These are phyloP conservation scores for Xylariaceae sp. DNA, from an alignment of 2,329 filamentous ascomycete genomes.

Conservation along the genomic window DNA sequence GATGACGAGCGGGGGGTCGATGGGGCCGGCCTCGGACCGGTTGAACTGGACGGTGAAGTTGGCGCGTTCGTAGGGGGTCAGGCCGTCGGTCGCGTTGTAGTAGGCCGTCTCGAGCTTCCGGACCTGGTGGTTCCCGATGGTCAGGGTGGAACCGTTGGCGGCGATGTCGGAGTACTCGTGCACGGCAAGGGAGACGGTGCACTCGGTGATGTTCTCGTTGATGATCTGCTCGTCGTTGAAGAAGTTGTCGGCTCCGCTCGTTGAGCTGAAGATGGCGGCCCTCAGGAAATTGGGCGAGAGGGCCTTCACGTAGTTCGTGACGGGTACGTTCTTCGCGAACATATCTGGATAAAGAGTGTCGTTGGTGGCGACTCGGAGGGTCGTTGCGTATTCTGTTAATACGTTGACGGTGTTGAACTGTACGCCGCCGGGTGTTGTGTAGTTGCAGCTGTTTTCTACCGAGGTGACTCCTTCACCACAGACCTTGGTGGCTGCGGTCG, in stretches of 20 bases:
- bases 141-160: constrained; percentile 8
- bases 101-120: no score
- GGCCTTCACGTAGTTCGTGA: background rate
- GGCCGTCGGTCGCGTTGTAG: background rate
- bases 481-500: constrained; percentile 3
- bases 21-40: constrained; percentile 2
- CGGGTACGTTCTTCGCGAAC: background rate
- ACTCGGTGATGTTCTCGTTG: constrained; percentile 9
- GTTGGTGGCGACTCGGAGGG: constrained; percentile 8
- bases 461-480: background rate
- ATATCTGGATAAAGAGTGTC: constrained; percentile 1
- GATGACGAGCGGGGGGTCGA: constrained; percentile 4
- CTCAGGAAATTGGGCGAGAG: constrained; percentile 6
- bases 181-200: constrained; percentile 6
- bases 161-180: constrained; percentile 6
- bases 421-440: constrained; percentile 6
- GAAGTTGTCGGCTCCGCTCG: background rate
- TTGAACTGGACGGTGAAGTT: constrained; percentile 3
- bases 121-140: background rate
- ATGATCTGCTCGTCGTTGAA: constrained; percentile 7
- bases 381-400: constrained; percentile 5
- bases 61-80: background rate
- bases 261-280: constrained; percentile 7
- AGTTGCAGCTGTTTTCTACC: constrained; percentile 3
- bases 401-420: constrained; percentile 4